phyloP scores from a whole-genome alignment of 2,329 filamentous ascomycete species.

The Ceratocystis lukuohia region DNA sequence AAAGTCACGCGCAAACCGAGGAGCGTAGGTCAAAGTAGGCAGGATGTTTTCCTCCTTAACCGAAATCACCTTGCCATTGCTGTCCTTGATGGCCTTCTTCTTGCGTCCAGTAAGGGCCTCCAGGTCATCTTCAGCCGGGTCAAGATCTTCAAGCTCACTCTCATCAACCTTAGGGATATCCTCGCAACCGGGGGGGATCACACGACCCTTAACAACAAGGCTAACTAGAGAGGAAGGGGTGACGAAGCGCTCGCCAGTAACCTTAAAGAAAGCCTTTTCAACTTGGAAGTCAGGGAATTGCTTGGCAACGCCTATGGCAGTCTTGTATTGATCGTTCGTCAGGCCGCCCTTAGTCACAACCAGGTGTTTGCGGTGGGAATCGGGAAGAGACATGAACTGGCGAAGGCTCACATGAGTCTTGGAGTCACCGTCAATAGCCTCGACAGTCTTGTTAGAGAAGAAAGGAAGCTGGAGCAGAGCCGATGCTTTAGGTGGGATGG shows the following conservation, averaged over 20 bases:
- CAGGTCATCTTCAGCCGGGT: constrained; percentile 83
- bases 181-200: constrained; percentile 73
- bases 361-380: constrained; percentile 56
- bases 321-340: constrained; percentile 60
- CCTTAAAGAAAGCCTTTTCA: constrained; percentile 96
- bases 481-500: constrained; percentile 66
- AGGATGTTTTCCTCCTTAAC: constrained; percentile 53
- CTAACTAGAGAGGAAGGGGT: constrained; percentile 87
- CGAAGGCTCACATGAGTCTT: constrained; percentile 68
- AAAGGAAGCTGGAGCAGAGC: constrained; percentile 85
- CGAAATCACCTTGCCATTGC: constrained; percentile 41
- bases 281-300: constrained; percentile 76
- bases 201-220: constrained; percentile 85
- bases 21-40: constrained; percentile 78
- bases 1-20: constrained; percentile 79
- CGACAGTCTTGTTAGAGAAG: constrained; percentile 55
- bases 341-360: constrained; percentile 59
- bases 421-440: constrained; percentile 58
- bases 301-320: constrained; percentile 61
- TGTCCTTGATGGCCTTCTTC: constrained; percentile 51
- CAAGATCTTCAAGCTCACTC: constrained; percentile 74
- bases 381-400: constrained; percentile 74
- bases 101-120: constrained; percentile 71
- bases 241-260: constrained; percentile 83
- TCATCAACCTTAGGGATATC: constrained; percentile 63